Conservation (phyloP, 192 early-diverging fungal species). For the Umbelopsis isabellina region DNA sequence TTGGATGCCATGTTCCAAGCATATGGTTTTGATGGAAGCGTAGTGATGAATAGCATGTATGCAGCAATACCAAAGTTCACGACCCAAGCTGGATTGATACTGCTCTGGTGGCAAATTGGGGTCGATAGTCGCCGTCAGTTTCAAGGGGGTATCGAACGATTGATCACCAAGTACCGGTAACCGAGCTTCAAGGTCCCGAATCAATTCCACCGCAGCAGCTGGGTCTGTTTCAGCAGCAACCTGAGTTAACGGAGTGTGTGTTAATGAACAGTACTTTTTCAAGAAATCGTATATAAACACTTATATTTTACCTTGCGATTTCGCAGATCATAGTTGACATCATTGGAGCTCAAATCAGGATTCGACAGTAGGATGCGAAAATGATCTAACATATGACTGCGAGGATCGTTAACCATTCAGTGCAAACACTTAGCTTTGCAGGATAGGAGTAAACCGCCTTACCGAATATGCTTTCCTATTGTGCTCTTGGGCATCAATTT, state of each 20-base stretch:
- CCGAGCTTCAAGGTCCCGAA: slow-evolving; percentile 29
- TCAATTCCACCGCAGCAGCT: slow-evolving; percentile 35
- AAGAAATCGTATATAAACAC: no score
- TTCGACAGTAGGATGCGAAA: slow-evolving; percentile 43
- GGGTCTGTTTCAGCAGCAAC: slow-evolving; percentile 49
- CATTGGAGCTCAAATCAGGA: slow-evolving; percentile 27
- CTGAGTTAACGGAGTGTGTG: slow-evolving; percentile 25
- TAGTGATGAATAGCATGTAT: slow-evolving; percentile 64
- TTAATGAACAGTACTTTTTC: neutral
- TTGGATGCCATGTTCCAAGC: slow-evolving; percentile 46
- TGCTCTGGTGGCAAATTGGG: slow-evolving; percentile 31
- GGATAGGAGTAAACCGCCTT: neutral
- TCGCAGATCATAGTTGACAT: slow-evolving; percentile 48
- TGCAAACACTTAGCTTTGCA: neutral
- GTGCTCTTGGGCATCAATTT: slow-evolving; percentile 46
- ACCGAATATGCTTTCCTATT: slow-evolving; percentile 57
- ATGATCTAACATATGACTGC: slow-evolving; percentile 51
- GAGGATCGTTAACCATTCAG: neutral
- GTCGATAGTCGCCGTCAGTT: slow-evolving; percentile 48
- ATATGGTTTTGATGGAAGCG: slow-evolving; percentile 61
- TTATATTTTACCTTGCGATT: slow-evolving; percentile 43
- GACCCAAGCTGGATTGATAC: slow-evolving; percentile 48
- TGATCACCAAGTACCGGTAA: slow-evolving; percentile 20
- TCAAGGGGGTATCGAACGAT: slow-evolving; percentile 28
- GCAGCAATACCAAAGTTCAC: slow-evolving; percentile 65